These are phyloP conservation scores for Aureobasidium pullulans DNA, from an alignment of 2,329 filamentous ascomycete genomes.

Conservation along the genomic window DNA sequence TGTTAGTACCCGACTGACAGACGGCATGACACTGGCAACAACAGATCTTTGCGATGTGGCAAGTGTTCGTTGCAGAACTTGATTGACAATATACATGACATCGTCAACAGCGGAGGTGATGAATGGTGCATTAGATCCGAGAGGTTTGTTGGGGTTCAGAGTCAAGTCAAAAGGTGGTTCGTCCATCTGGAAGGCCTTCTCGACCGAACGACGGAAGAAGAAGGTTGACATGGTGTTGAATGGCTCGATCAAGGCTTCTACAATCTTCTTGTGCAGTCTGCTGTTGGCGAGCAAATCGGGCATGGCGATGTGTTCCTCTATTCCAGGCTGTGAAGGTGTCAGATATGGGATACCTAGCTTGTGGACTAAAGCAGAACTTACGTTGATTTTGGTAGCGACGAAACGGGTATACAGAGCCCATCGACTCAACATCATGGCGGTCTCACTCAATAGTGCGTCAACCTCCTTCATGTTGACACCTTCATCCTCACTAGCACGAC, in stretches of 20 bases:
- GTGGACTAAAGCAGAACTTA: slow-evolving; percentile 37
- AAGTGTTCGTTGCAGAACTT: slow-evolving; percentile 77
- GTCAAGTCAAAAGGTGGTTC: slow-evolving; percentile 76
- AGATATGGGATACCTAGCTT: not conserved
- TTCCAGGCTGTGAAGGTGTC: not conserved
- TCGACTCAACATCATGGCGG: slow-evolving; percentile 81
- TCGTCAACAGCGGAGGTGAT: slow-evolving; percentile 96
- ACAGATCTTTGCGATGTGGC: slow-evolving; percentile 78
- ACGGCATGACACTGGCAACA: slow-evolving; percentile 69
- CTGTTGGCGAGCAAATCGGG: slow-evolving; percentile 73
- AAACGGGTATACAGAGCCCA: slow-evolving; percentile 94
- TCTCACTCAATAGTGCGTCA: slow-evolving; percentile 78
- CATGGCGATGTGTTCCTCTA: slow-evolving; percentile 44
- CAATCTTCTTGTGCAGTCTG: slow-evolving; percentile 71
- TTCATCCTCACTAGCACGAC: slow-evolving; percentile 65
- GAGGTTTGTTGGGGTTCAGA: slow-evolving; percentile 62
- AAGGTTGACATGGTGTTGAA: slow-evolving; percentile 93
- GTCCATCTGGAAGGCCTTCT: slow-evolving; percentile 95
- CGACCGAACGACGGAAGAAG: slow-evolving; percentile 91
- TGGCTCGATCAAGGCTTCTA: slow-evolving; percentile 63
- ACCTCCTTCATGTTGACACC: slow-evolving; percentile 95
- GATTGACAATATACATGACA: slow-evolving; percentile 98
- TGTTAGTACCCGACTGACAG: slow-evolving; percentile 70
- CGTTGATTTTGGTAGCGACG: slow-evolving; percentile 67
- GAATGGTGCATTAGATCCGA: slow-evolving; percentile 74